These are phyloP conservation scores for Acacia confusa DNA, from an alignment of 306 rosid genomes.

Conservation along the genomic window DNA sequence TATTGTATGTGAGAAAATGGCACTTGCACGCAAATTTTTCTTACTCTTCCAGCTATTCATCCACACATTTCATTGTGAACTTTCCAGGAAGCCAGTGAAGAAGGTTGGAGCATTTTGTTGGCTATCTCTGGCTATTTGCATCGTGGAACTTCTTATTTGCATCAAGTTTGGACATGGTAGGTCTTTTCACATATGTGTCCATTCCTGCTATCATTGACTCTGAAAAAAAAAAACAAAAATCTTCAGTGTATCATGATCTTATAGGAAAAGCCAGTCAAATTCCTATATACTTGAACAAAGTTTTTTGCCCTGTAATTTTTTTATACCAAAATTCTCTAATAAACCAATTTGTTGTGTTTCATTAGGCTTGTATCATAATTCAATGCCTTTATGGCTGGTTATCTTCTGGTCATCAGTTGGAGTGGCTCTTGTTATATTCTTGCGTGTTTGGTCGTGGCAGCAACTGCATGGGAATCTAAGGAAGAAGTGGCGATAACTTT, in stretches of 20 bases:
- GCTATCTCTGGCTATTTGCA: constrained; percentile 97
- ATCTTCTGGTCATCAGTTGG: constrained; percentile 70
- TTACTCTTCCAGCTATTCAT: constrained; percentile 10
- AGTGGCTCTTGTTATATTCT: constrained; percentile 48
- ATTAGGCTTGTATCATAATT: constrained; percentile 81
- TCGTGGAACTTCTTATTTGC: constrained; percentile 94
- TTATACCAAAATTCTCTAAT: neutral
- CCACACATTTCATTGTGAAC: neutral
- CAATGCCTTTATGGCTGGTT: constrained; percentile 90
- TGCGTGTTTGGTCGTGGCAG: constrained; percentile 88
- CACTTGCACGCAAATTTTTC: neutral
- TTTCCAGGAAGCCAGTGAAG: constrained; percentile 79
- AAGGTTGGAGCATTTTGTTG: constrained; percentile 99
- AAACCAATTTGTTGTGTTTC: constrained; percentile 14
- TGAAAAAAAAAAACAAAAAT: neutral
- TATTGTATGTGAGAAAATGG: neutral
- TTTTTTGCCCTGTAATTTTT: neutral
- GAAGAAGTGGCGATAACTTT: constrained; percentile 69
- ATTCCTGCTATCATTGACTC: neutral
- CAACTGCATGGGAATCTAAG: constrained; percentile 62
- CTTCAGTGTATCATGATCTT: neutral
- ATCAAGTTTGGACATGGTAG: constrained; percentile 93
- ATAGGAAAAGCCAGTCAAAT: neutral
- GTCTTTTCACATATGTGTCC: constrained; percentile 1
- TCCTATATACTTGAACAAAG: neutral